Conservation (phyloP, 1,284 basidiomycete genomes). For the Rhodotorula glutinis region DNA sequence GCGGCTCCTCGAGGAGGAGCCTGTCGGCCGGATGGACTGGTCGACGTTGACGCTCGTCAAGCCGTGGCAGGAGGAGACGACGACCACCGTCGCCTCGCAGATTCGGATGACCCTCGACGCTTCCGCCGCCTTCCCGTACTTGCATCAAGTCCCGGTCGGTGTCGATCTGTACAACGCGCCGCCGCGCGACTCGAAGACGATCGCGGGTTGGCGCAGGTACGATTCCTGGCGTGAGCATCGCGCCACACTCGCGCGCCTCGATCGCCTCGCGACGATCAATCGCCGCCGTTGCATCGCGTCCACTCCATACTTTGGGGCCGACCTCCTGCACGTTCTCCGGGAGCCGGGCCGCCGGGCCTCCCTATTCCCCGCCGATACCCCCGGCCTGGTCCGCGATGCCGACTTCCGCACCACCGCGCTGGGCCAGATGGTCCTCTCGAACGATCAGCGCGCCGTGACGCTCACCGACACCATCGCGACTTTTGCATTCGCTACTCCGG, state of each 20-base stretch:
- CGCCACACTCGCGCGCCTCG: slow-evolving; percentile 61
- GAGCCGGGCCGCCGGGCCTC: slow-evolving; percentile 51
- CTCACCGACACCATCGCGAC: slow-evolving; percentile 62
- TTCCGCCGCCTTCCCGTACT: slow-evolving; percentile 56
- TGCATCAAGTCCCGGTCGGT: slow-evolving; percentile 22
- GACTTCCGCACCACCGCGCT: slow-evolving; percentile 48
- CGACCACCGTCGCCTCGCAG: slow-evolving; percentile 57
- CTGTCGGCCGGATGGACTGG: slow-evolving; percentile 55
- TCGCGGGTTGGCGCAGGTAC: slow-evolving; percentile 67
- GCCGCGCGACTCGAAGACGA: slow-evolving; percentile 64
- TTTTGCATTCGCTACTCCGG: slow-evolving; percentile 81
- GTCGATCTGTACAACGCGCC: slow-evolving; percentile 41
- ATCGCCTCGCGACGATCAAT: slow-evolving; percentile 71
- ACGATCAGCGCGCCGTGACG: slow-evolving; percentile 59
- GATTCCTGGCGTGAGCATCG: slow-evolving; percentile 59
- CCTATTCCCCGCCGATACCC: slow-evolving; percentile 60
- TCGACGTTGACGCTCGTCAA: slow-evolving; percentile 65
- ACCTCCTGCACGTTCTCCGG: slow-evolving; percentile 57
- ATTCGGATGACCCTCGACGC: slow-evolving; percentile 62
- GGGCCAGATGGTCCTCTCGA: slow-evolving; percentile 63
- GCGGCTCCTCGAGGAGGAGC: slow-evolving; percentile 58
- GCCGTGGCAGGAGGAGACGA: slow-evolving; percentile 50
- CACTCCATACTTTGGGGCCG: slow-evolving; percentile 63
- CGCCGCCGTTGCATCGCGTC: slow-evolving; percentile 62
- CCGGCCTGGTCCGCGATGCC: slow-evolving; percentile 50